Evolutionary conservation across 2,329 filamentous ascomycete species (phyloP).

Genomic region (Aureobasidium mangrovei): DNA sequence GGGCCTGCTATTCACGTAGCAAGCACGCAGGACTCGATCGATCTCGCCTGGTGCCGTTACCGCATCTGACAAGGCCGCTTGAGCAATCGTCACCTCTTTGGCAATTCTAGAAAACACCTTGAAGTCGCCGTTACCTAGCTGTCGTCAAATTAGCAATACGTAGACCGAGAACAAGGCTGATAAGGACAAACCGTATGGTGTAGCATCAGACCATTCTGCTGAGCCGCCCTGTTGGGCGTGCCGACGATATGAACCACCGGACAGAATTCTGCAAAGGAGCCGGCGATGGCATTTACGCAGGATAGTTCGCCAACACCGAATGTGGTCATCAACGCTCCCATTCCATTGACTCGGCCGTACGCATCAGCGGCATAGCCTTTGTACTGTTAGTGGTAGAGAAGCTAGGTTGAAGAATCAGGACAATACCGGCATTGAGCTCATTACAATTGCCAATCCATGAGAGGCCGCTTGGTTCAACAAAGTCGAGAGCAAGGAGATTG

Average conservation of each 20-base stretch:
- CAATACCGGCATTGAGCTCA: slow-evolving; percentile 47
- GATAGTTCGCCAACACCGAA: slow-evolving; percentile 43
- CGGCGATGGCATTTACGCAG: slow-evolving; percentile 40
- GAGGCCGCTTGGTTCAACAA: slow-evolving; percentile 45
- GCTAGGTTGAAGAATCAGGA: slow-evolving; percentile 11
- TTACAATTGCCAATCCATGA: slow-evolving; percentile 55
- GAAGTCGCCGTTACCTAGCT: slow-evolving; percentile 54
- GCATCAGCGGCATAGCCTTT: slow-evolving; percentile 44
- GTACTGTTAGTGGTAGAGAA: slow-evolving; percentile 22
- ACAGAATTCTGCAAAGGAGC: slow-evolving; percentile 39
- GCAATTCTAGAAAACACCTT: slow-evolving; percentile 77
- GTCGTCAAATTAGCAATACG: neutral
- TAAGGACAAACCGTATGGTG: slow-evolving; percentile 36
- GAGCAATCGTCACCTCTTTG: slow-evolving; percentile 58
- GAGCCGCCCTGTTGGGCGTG: slow-evolving; percentile 33
- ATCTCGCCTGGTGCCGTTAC: slow-evolving; percentile 64
- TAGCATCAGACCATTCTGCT: slow-evolving; percentile 34
- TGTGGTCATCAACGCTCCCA: slow-evolving; percentile 38
- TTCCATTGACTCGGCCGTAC: slow-evolving; percentile 31
- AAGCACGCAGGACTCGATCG: slow-evolving; percentile 67
- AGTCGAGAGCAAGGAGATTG: slow-evolving; percentile 40
- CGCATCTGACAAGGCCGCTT: slow-evolving; percentile 62
- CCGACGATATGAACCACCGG: slow-evolving; percentile 42
- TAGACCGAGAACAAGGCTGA: neutral
- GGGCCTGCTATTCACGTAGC: slow-evolving; percentile 63